These are phyloP conservation scores for Jatropha multifida DNA, from an alignment of 441 rosid species.

Conservation along the genomic window DNA sequence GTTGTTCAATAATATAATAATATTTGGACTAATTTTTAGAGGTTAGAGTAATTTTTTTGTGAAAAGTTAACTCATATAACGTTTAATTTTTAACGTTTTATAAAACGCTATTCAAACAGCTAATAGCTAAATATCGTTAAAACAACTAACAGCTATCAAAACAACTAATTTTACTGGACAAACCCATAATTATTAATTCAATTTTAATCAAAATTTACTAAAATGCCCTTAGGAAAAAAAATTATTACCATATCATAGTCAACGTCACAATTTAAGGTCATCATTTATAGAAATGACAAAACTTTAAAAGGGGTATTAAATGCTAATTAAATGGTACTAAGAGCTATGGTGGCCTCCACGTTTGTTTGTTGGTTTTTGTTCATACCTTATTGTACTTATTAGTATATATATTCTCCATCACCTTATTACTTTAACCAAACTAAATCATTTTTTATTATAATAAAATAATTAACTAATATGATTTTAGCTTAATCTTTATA, in stretches of 20 bases:
- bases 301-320: not conserved
- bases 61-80: too few relatives aligned
- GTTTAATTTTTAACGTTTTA: too few relatives aligned
- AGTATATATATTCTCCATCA: not conserved
- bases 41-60: too few relatives aligned
- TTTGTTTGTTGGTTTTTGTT: not conserved
- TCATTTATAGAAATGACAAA: not conserved
- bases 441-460: not conserved
- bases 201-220: not conserved
- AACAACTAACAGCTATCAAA: too few relatives aligned
- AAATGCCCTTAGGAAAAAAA: not conserved
- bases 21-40: too few relatives aligned
- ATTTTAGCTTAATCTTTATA: too few relatives aligned
- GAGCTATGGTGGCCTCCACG: slow-evolving; percentile 4
- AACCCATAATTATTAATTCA: too few relatives aligned
- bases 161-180: too few relatives aligned
- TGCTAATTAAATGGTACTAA: not conserved
- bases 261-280: not conserved
- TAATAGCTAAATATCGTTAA: too few relatives aligned
- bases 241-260: not conserved
- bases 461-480: not conserved
- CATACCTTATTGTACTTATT: not conserved
- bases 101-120: too few relatives aligned
- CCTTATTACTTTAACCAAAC: not conserved
- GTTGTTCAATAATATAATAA: too few relatives aligned